Conservation (phyloP, 805 yeast species). For the Saturnispora gosingensis region DNA sequence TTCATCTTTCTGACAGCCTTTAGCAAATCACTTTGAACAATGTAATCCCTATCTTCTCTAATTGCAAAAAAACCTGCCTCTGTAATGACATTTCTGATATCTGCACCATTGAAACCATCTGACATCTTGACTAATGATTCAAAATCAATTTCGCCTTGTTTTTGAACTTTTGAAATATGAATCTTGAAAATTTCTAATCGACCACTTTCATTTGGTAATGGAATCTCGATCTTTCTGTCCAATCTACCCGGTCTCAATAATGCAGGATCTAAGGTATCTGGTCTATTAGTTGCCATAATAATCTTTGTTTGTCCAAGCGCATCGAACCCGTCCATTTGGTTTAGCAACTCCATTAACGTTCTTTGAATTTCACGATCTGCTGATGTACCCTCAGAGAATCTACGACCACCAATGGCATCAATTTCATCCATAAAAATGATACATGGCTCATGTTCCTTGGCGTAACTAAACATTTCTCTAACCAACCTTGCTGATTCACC, state of each 20-base stretch:
- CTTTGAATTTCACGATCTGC: slow-evolving; percentile 99
- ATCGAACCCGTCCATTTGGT: slow-evolving; percentile 99
- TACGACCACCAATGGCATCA: slow-evolving; percentile 97
- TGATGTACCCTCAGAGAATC: slow-evolving; percentile 98
- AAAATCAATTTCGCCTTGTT: slow-evolving; percentile 75
- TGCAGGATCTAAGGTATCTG: slow-evolving; percentile 88
- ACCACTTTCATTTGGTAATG: slow-evolving; percentile 89
- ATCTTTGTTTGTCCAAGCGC: slow-evolving; percentile 90
- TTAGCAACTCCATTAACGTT: slow-evolving; percentile 91
- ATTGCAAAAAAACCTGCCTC: slow-evolving; percentile 95
- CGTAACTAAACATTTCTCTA: slow-evolving; percentile 91
- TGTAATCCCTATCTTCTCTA: slow-evolving; percentile 94
- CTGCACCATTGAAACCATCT: slow-evolving; percentile 97
- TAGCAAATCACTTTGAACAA: slow-evolving; percentile 87
- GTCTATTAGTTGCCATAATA: slow-evolving; percentile 96
- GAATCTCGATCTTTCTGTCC: slow-evolving; percentile 94
- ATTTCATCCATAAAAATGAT: slow-evolving; percentile 94
- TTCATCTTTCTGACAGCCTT: slow-evolving; percentile 97
- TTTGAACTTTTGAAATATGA: slow-evolving; percentile 86
- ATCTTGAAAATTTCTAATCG: slow-evolving; percentile 84
- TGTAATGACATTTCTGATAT: slow-evolving; percentile 90
- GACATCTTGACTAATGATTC: slow-evolving; percentile 74
- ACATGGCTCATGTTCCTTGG: slow-evolving; percentile 87
- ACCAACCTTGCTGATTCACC: slow-evolving; percentile 97
- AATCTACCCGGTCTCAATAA: slow-evolving; percentile 95